Base-by-base conservation (phyloP, 805 yeast species). In the Cyberlindnera mycetangii region DNA sequence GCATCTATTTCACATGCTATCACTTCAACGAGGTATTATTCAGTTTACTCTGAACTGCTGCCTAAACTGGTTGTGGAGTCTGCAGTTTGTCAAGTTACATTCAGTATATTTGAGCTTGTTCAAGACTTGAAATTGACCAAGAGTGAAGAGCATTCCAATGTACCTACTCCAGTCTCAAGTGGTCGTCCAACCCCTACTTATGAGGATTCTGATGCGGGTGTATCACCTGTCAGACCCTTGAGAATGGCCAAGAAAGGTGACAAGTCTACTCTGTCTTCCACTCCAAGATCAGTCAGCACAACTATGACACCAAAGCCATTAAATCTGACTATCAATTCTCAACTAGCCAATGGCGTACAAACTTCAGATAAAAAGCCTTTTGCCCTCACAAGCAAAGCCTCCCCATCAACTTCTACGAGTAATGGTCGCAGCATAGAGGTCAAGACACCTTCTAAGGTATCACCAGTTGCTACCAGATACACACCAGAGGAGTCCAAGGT, bases 31-130 rank as follows among this genome's bases (percentile, higher is more conserved):
- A 74, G 96, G 56, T 87, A 88, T 58, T 85, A 70, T 61, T 78
- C 85, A 1, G 67, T 81, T 10, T 83, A 85, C 53, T 69, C 75
- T 4, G 71, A 74, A n/a, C 57, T 86, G 3, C 65, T 88, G 44
- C 96, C 97, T 0, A 75, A 73, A 42, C 66, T 84, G 17, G 75
- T 89, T 2, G 74, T 89, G 16, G 84, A 88, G 63, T 76, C 89
- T 18, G 83, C 97, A 0, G 67, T 87, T 9, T 76, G 85, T 35
- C 96, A 89, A 56, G 67, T 89, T 28, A 73, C 83, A 7, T 83
- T 81, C 58, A 66, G 83, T 2, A 67, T 83, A 19, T 82, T 85
- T 57, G 85, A 82, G 51, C 71, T 82, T 43, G 56, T 84, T 16
- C 68, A 81, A 2, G 72, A 71, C 2, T 74, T 75, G 21, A 86